phyloP scores from a whole-genome alignment of 768 basidiomycete species.

The Naganishia kalamii region DNA sequence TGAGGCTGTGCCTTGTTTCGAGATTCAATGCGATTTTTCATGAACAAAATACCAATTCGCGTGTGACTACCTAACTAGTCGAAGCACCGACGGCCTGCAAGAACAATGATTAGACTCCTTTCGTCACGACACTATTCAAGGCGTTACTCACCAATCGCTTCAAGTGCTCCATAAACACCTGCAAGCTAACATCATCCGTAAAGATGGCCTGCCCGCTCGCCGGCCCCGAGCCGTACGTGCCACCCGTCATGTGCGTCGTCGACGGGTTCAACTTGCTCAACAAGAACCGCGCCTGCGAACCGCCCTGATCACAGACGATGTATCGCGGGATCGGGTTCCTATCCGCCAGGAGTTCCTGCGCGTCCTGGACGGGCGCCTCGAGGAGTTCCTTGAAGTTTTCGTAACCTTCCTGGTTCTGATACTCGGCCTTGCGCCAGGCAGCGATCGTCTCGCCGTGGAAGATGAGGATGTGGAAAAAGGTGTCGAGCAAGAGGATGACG shows the following conservation, averaged over 20 bases:
- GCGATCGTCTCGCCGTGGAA: conserved; percentile 98
- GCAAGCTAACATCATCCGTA: conserved; percentile 85
- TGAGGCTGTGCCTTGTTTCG: too few species aligned
- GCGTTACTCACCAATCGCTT: conserved; percentile 63
- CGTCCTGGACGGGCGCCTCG: conserved; percentile 77
- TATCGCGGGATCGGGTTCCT: conserved; percentile 96
- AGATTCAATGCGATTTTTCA: too few species aligned
- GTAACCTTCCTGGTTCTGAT: conserved; percentile 97
- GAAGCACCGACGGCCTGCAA: conserved; percentile 44
- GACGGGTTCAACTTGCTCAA: conserved; percentile 93
- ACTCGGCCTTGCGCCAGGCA: conserved; percentile 95
- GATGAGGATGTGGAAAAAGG: conserved; percentile 99
- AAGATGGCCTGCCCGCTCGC: conserved; percentile 82
- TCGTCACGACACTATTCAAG: neutral
- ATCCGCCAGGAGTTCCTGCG: conserved; percentile 88
- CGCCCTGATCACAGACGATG: conserved; percentile 95
- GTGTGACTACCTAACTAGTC: too few species aligned
- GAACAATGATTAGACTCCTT: neutral
- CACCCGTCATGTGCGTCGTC: conserved; percentile 76
- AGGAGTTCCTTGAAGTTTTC: conserved; percentile 96
- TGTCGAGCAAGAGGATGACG: conserved; percentile 91
- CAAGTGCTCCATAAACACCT: conserved; percentile 95
- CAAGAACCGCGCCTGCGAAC: conserved; percentile 96
- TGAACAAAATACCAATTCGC: too few species aligned
- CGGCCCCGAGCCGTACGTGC: conserved; percentile 74